phyloP scores from a whole-genome alignment of 495 filamentous ascomycete genomes.

The Podospora pseudopauciseta region DNA sequence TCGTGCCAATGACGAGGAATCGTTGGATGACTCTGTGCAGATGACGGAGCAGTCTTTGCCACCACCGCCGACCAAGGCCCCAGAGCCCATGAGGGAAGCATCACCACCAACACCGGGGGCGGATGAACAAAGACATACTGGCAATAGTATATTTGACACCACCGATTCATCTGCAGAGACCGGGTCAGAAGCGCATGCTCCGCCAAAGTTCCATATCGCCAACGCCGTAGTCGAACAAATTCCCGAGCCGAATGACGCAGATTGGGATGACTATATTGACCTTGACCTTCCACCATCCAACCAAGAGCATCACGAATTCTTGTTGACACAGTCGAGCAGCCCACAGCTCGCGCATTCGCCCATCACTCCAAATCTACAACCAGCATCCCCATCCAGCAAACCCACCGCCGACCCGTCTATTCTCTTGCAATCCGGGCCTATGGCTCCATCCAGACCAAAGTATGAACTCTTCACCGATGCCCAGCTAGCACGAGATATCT shows the following conservation, averaged over 20 bases:
- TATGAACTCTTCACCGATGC: slow-evolving; percentile 61
- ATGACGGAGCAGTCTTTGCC: not conserved
- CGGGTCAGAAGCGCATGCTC: not conserved
- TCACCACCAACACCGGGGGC: not conserved
- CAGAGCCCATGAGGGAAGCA: not conserved
- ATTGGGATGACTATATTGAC: slow-evolving; percentile 7
- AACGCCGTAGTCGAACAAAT: not conserved
- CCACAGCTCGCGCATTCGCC: not conserved
- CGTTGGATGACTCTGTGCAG: not conserved
- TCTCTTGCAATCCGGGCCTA: not conserved
- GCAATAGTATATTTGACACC: not conserved
- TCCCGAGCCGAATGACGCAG: not conserved
- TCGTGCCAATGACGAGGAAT: not conserved
- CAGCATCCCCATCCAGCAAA: not conserved
- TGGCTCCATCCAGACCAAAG: slow-evolving; percentile 41
- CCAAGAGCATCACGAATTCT: slow-evolving; percentile 30
- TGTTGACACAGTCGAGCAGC: slow-evolving; percentile 20
- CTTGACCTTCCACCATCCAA: slow-evolving; percentile 32
- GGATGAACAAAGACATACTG: not conserved
- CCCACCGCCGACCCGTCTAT: no score
- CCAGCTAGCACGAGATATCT: slow-evolving; percentile 59
- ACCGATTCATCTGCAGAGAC: not conserved
- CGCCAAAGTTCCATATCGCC: not conserved
- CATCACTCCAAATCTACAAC: not conserved
- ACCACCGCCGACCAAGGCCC: not conserved